Evolutionary conservation across 352 stramenopile genomes (phyloP), one percentile per base, ranked within the genome.

Genomic region (Albugo laibachii): DNA sequence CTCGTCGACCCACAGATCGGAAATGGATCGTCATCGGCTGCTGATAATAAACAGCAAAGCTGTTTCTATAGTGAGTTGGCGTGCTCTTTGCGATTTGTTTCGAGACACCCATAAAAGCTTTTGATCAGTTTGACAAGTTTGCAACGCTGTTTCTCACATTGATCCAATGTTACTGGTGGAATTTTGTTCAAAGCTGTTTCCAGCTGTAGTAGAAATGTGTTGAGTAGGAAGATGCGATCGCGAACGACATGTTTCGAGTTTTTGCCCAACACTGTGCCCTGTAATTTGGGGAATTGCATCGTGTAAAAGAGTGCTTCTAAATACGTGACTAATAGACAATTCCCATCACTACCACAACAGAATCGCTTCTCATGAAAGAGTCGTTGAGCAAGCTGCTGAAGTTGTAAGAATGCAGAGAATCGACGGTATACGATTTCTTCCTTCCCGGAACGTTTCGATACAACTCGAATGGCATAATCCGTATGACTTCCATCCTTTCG

Each of bases 321-420:
- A 41, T 80, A 89, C 20, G 57, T 59, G 19, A 68, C 50, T 47
- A 89, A 65, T 47, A 89, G 56, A 43, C 76, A 89, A 48, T 56
- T 61, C 53, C 67, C 63, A 20, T 77, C 61, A 8, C 19, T 43
- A 44, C 73, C 71, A 57, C 76, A 85, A 62, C 76, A 86, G 49
- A 56, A 65, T 24, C 52, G 51, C 40, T 62, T 49, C 52, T 83
- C 65, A 48, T 80, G 57, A 51, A 89, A 75, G 54, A 83, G 71
- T 48, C 69, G 73, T 40, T 63, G 56, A 19, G 62, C 69, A 19
- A 86, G 63, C 12, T 75, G 69, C 58, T 89, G 76, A 16, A 89
- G 71, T 59, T 89, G 69, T 52, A 86, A 58, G 54, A 89, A 89
- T 41, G 73, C 70, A 47, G 76, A 89, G 66, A 83, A 89, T 52